phyloP scores from a whole-genome alignment of 2,329 filamentous ascomycete species.

The Talaromyces pinophilus region DNA sequence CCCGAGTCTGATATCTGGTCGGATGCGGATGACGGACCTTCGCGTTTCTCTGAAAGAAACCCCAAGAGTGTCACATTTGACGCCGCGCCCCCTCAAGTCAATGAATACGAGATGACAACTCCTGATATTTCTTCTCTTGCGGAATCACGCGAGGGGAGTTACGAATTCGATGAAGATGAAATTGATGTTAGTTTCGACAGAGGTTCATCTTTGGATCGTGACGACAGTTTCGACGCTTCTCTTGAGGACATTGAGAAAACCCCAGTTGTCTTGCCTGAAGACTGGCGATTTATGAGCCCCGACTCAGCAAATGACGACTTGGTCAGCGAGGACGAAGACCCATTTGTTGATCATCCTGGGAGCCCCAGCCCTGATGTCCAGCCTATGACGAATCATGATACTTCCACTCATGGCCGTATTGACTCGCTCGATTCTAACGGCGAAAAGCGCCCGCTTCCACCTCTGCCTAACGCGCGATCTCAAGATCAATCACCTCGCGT shows the following conservation, averaged over 20 bases:
- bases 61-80: conserved; percentile 98
- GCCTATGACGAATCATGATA: conserved; percentile 45
- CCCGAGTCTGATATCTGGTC: conserved; percentile 69
- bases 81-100: conserved; percentile 86
- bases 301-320: conserved; percentile 60
- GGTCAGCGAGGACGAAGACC: conserved; percentile 61
- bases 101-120: conserved; percentile 98
- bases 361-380: conserved; percentile 66
- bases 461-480: conserved; percentile 63
- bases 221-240: conserved; percentile 94
- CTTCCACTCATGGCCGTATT: conserved; percentile 55
- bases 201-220: conserved; percentile 63
- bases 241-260: conserved; percentile 96
- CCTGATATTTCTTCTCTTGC: conserved; percentile 92
- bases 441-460: conserved; percentile 81
- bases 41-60: conserved; percentile 52
- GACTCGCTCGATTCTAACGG: conserved; percentile 76
- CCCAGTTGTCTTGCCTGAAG: conserved; percentile 93
- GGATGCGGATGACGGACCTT: conserved; percentile 66
- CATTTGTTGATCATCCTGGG: conserved; percentile 63
- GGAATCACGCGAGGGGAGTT: conserved; percentile 89
- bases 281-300: conserved; percentile 81
- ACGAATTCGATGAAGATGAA: conserved; percentile 75
- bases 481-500: conserved; percentile 48
- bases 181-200: conserved; percentile 64